These are phyloP conservation scores for Stentor roeselii DNA, from an alignment of 73 alveolate species.

Conservation along the genomic window DNA sequence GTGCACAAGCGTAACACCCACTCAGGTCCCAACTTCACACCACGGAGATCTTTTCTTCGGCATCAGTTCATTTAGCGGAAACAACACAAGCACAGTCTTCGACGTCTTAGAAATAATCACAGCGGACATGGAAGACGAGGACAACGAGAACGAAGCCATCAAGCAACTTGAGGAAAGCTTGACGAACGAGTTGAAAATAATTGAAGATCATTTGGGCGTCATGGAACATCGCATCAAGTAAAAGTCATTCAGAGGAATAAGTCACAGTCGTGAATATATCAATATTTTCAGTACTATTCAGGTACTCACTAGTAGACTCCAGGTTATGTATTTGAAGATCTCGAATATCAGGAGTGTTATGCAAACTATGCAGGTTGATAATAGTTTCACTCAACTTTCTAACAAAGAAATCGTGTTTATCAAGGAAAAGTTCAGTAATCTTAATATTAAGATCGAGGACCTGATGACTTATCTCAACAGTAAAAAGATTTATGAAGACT, in stretches of 20 bases:
- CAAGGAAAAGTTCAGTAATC: background rate
- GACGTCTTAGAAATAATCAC: background rate
- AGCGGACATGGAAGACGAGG: background rate
- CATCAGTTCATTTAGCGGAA: constrained; percentile 1
- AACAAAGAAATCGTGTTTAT: background rate
- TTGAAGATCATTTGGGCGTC: background rate
- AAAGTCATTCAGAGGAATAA: background rate
- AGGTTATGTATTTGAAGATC: background rate
- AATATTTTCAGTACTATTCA: background rate
- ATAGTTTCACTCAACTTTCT: background rate
- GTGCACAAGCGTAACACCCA: background rate
- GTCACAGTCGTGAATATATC: background rate
- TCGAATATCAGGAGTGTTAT: background rate
- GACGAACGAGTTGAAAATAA: background rate
- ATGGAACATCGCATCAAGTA: background rate
- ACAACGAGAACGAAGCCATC: background rate
- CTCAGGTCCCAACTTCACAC: background rate
- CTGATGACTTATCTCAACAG: background rate
- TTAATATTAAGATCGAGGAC: background rate
- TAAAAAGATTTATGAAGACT: background rate
- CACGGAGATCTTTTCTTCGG: background rate
- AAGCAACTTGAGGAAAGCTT: background rate
- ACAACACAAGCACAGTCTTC: background rate
- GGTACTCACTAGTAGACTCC: background rate
- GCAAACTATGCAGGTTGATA: background rate